Percentiles rank a stretch among this genome's conserved stretches.
Evolutionary conservation across 305 asterid genomes (phyloP).

Genomic region (Plantago lanceolata): DNA sequence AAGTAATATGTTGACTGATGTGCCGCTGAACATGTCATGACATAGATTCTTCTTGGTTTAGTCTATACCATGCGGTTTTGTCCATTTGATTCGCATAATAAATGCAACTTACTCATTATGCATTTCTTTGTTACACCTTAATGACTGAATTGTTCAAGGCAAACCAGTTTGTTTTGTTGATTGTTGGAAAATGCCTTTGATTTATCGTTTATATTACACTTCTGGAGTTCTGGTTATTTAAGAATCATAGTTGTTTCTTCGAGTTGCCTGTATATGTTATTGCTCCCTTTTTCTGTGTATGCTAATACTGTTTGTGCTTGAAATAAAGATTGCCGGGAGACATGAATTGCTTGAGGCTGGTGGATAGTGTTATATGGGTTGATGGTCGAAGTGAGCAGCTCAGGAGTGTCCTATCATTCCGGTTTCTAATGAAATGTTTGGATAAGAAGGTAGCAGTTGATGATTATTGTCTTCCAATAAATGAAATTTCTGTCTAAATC

Average conservation of each 20-base stretch:
- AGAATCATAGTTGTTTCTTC: not conserved
- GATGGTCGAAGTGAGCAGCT: conserved; percentile 67
- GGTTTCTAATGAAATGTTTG: conserved; percentile 56
- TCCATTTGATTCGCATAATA: too few species aligned
- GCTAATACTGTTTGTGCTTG: conserved; percentile 23
- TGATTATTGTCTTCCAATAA: conserved; percentile 3
- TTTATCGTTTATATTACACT: too few species aligned
- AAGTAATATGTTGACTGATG: too few species aligned
- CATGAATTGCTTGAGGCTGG: conserved; percentile 68
- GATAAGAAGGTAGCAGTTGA: conserved; percentile 45
- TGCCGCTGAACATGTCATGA: too few species aligned
- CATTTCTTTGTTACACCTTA: conserved; percentile 1
- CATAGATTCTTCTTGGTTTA: too few species aligned
- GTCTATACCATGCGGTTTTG: too few species aligned
- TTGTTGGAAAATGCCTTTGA: not conserved
- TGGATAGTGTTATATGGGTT: conserved; percentile 60
- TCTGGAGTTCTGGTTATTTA: conserved; percentile 5
- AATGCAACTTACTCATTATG: not conserved
- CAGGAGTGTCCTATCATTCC: conserved; percentile 64
- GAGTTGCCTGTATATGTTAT: not conserved
- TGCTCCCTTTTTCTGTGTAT: conserved; percentile 2
- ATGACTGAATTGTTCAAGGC: conserved; percentile 9
- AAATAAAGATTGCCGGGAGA: conserved; percentile 61
- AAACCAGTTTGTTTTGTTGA: not conserved
- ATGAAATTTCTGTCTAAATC: not conserved